Base-by-base conservation (phyloP, 805 yeast genomes). In the Saturnispora besseyi region DNA sequence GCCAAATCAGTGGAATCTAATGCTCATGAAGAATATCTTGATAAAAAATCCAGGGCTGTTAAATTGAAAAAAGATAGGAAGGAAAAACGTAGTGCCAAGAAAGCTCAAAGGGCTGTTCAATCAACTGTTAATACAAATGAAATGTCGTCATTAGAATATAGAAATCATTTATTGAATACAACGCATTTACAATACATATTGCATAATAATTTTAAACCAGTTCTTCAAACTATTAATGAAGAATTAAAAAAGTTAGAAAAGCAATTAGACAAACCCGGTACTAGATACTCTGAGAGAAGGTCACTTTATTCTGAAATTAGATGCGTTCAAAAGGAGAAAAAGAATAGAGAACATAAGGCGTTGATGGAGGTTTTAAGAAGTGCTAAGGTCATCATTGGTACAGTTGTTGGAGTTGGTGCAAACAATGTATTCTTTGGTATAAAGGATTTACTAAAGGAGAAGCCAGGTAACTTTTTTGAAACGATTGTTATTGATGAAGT, bases 401-500 rank as follows among this genome's bases (percentile, higher is more conserved):
- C 99, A 0, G 72, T 93, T 12, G 46, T 48, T 30, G 50, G 50
- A 11, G 24, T 48, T 5, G 50, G 50, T 11, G 26, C 50, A 9
- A 48, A 48, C n/a, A 34, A 41, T n/a, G 18, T 48, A 2, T 48
- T 48, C n/a, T 48, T 48, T 34, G 46, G 43, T 6, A 34, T 48
- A 28, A 48, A 48, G 8, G 50, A 48, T 36, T 28, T 48, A 10
- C 6, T 33, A 15, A 48, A 42, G 43, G 50, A 48, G 42, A 7
- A 10, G 4, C 41, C 46, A 7, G 32, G 22, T 30, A 37, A 6
- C 33, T 61, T 81, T 11, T 87, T 91, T 60, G 87, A 87, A 55
- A 80, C 95, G 0, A 71, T 91, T 31, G 85, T 93, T 11, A 90
- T 91, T 33, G 99, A 91, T 66, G 99, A 91, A 65, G 96, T 91